Evolutionary conservation across 2,329 filamentous ascomycete genomes (phyloP), one percentile per base, ranked within the genome.

Genomic region (Fusarium subglutinans): DNA sequence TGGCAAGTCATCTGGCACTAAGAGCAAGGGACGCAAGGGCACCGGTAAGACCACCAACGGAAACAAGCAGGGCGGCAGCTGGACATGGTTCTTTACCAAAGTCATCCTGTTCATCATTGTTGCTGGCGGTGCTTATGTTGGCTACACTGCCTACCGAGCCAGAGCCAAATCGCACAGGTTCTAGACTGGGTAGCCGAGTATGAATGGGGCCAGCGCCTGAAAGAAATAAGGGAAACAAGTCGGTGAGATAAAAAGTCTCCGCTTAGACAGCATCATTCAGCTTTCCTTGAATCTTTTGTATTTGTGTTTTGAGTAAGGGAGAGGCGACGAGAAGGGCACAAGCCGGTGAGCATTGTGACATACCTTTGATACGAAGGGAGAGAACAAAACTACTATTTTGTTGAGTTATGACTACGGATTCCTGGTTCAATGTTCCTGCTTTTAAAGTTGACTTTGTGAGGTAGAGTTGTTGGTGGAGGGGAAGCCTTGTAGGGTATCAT

Each of bases 81-180:
- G 87, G 88, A 85, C 84, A 55, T 90, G 88, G 88, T 87, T 90
- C 83, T 85, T 98, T 72, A 88, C 95, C 83, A 98, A 98, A 90
- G 87, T 94, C 71, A 80, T 98, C 67, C 79, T 98, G 69, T 93
- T 98, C 83, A 86, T 93, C 73, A 81, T 91, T 37, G 89, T 91
- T 22, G 77, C 92, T 50, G 93, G 88, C 15, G 95, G 93, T 75
- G 93, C 82, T 9, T 99, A 98, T 81, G 90, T 95, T 50, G 96
- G 94, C 35, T 98, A 89, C 81, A 98, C 95, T 12, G 89, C 92
- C 51, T 99, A 94, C 85, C 90, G 95, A 80, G 83, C 92, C 73
- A 91, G 88, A 82, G 87, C 85, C 82, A 90, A 89, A 81, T 86
- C 84, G 73, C 88, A 90, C 81, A 85, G 89, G 37, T 91, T 90